Evolutionary conservation across 345 rosid species (phyloP).

Genomic region (Euphorbia tirucalli): DNA sequence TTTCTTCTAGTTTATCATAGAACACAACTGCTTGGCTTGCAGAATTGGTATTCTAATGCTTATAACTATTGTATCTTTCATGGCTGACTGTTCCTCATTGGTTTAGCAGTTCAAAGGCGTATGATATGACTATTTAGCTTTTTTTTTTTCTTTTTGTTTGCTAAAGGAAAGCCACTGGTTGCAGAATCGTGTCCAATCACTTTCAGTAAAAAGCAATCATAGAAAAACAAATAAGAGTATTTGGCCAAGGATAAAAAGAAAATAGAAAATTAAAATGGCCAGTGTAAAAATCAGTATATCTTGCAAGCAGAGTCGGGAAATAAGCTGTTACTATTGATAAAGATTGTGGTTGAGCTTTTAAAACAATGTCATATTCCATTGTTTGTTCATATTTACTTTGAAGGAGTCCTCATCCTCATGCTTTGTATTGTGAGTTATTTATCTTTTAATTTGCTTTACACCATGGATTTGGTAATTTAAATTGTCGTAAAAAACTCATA

Average conservation of each 20-base stretch:
- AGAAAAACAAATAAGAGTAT: not conserved
- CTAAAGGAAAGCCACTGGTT: not conserved
- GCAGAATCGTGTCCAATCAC: not conserved
- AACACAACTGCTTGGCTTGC: not conserved
- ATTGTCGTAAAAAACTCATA: not conserved
- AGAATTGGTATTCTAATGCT: not conserved
- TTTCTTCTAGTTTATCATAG: not conserved
- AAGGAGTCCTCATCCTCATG: slow-evolving; percentile 7
- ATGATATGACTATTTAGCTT: too few relatives aligned
- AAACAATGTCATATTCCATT: not conserved
- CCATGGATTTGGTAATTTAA: not conserved
- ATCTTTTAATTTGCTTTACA: not conserved
- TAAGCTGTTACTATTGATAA: not conserved
- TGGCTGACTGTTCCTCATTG: not conserved
- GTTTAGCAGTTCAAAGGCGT: not conserved
- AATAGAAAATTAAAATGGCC: not conserved
- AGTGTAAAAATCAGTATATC: not conserved
- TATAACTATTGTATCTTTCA: not conserved
- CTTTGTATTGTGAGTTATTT: not conserved
- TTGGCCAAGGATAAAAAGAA: not conserved
- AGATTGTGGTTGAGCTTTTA: not conserved
- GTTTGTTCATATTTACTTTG: not conserved
- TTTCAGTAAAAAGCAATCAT: not conserved
- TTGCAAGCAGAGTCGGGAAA: not conserved
- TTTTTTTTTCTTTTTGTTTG: not conserved